phyloP scores from a whole-genome alignment of 352 stramenopile genomes.

The Pelagophyceae sp. region DNA sequence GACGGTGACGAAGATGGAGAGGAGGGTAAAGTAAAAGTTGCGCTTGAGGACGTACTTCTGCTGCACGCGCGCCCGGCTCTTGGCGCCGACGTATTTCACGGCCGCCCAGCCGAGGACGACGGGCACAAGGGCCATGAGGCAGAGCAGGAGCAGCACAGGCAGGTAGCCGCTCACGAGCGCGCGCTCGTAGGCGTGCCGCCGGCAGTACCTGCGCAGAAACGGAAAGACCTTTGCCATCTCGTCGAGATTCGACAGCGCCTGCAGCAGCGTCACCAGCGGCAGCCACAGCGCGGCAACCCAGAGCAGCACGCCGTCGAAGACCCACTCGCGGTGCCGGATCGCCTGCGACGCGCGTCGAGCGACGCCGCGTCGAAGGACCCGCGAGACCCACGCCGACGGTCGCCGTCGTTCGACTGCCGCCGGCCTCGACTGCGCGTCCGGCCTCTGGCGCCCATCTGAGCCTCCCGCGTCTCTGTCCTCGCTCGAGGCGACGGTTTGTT shows the following conservation, averaged over 20 bases:
- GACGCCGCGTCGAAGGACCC: too few species aligned
- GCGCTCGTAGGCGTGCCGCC: too few species aligned
- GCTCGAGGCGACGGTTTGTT: too few species aligned
- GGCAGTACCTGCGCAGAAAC: background rate
- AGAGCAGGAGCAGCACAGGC: slow-evolving; percentile 52
- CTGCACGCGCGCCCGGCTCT: slow-evolving; percentile 51
- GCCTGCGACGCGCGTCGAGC: too few species aligned
- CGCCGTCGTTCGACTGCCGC: too few species aligned
- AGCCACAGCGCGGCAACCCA: background rate
- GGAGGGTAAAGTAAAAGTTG: slow-evolving; percentile 59
- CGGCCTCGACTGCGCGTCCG: too few species aligned
- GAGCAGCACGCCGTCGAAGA: background rate
- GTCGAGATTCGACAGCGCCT: background rate
- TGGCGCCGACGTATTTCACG: slow-evolving; percentile 49
- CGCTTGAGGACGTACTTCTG: slow-evolving; percentile 34
- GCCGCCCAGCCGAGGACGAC: slow-evolving; percentile 52
- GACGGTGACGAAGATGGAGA: slow-evolving; percentile 61
- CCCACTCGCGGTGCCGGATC: too few species aligned
- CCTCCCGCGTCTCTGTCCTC: too few species aligned
- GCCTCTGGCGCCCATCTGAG: too few species aligned
- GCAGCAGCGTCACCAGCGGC: background rate
- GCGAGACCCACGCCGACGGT: too few species aligned
- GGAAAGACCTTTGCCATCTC: background rate
- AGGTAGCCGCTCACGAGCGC: slow-evolving; percentile 57
- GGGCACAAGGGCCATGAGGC: slow-evolving; percentile 49